Conservation (phyloP, 371 early-diverging fungal genomes). For the Rhizopus delemar region DNA sequence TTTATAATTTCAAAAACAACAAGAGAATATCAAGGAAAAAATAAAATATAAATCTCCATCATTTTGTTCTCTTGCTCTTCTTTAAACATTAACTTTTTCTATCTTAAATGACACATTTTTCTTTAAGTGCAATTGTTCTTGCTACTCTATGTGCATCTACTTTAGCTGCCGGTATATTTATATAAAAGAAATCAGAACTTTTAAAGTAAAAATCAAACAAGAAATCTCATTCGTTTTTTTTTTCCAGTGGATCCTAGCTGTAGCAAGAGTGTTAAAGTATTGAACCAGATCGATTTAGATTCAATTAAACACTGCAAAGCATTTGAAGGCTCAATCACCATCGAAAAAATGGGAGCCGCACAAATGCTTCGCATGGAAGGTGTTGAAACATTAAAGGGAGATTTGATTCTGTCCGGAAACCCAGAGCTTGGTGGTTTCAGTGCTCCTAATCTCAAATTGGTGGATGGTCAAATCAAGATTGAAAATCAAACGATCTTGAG, state of each 20-base stretch:
- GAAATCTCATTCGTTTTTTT: slow-evolving; percentile 5
- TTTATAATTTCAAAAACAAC: slow-evolving; percentile 3
- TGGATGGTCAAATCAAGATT: slow-evolving; percentile 47
- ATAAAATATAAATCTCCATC: not conserved
- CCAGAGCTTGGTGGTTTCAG: slow-evolving; percentile 36
- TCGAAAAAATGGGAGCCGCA: slow-evolving; percentile 28
- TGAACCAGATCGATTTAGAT: slow-evolving; percentile 51
- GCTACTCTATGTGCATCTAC: slow-evolving; percentile 19
- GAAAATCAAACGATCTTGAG: slow-evolving; percentile 49
- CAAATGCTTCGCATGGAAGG: slow-evolving; percentile 32
- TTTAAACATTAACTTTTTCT: not conserved
- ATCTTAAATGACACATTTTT: slow-evolving; percentile 11
- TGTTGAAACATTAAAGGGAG: slow-evolving; percentile 45
- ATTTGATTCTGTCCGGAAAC: slow-evolving; percentile 46
- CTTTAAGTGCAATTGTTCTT: slow-evolving; percentile 19
- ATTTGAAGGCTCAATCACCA: slow-evolving; percentile 49
- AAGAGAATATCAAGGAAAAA: slow-evolving; percentile 4
- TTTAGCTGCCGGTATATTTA: slow-evolving; percentile 10
- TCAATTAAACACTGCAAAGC: slow-evolving; percentile 43
- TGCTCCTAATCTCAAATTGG: slow-evolving; percentile 46
- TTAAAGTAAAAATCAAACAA: not conserved
- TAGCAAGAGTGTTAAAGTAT: slow-evolving; percentile 13
- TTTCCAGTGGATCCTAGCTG: slow-evolving; percentile 9
- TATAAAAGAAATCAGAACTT: not conserved
- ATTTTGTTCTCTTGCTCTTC: not conserved